A percentile compares a stretch with the other conserved stretches of the same genome.
Evolutionary conservation across 352 stramenopile species (phyloP).

Genomic region (Globisporangium uncinulatum): DNA sequence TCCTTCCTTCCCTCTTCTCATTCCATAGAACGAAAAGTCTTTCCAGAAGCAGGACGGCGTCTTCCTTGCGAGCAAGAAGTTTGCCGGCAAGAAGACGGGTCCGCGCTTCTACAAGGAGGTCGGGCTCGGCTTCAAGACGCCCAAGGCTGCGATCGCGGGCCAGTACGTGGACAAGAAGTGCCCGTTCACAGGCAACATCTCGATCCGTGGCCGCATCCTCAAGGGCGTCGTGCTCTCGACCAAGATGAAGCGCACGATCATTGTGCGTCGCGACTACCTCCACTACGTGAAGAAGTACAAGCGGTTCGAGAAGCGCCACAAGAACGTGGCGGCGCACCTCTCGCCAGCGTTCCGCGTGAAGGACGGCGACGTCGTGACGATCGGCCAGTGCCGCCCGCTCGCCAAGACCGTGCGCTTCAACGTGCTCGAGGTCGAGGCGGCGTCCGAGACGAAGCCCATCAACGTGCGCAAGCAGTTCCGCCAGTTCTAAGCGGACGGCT

Average conservation of each 20-base stretch:
- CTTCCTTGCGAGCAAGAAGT: constrained; percentile 97
- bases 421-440: constrained; percentile 96
- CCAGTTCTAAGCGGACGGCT: constrained; percentile 89
- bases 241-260: constrained; percentile 99
- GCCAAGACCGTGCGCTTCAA: constrained; percentile 99
- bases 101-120: constrained; percentile 97
- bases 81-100: constrained; percentile 92
- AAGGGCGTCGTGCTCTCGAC: constrained; percentile 98
- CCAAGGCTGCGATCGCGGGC: constrained; percentile 91
- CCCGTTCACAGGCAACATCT: constrained; percentile 99
- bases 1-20: no score
- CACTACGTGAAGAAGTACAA: constrained; percentile 99
- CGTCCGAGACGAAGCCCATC: constrained; percentile 93
- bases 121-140: constrained; percentile 99
- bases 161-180: constrained; percentile 99
- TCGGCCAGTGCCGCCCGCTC: constrained; percentile 99
- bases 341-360: constrained; percentile 97
- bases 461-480: constrained; percentile 99
- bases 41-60: constrained; percentile 99
- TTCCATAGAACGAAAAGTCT: constrained; percentile 94
- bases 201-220: constrained; percentile 97
- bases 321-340: constrained; percentile 98
- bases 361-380: constrained; percentile 99
- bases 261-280: constrained; percentile 99
- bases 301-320: constrained; percentile 99